Conservation (phyloP, 2,329 filamentous ascomycete species). For the Fusarium subtropicale region DNA sequence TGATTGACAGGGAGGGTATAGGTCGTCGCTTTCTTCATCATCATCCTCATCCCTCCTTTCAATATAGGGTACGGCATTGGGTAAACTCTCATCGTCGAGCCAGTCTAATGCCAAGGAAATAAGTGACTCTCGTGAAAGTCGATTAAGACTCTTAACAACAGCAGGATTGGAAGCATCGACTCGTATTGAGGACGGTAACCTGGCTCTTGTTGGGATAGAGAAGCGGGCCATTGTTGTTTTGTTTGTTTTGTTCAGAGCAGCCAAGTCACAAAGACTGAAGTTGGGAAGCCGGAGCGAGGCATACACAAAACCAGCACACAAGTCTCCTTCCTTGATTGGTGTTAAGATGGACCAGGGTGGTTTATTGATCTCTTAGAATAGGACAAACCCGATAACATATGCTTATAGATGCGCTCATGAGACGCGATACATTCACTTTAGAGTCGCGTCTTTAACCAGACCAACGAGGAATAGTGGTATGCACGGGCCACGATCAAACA, state of each 20-base stretch:
- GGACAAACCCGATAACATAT: conserved; percentile 11
- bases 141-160: conserved; percentile 73
- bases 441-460: conserved; percentile 23
- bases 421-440: conserved; percentile 28
- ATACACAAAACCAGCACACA: conserved; percentile 2
- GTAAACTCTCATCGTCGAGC: conserved; percentile 75
- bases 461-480: background rate
- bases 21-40: conserved; percentile 70
- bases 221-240: conserved; percentile 62
- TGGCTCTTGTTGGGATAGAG: conserved; percentile 76
- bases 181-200: conserved; percentile 77
- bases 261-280: conserved; percentile 1
- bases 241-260: conserved; percentile 22
- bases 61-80: conserved; percentile 60
- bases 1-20: conserved; percentile 75
- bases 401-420: conserved; percentile 21
- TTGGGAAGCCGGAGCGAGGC: conserved; percentile 8
- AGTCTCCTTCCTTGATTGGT: conserved; percentile 12
- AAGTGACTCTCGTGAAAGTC: conserved; percentile 77
- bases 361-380: conserved; percentile 9
- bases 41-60: conserved; percentile 56
- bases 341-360: background rate
- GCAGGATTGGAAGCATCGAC: conserved; percentile 73
- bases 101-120: conserved; percentile 80
- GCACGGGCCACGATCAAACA: conserved; percentile 15